A percentile compares a stretch with the other conserved stretches of the same genome.
Conservation (phyloP, 805 yeast species). For the Candida coleopterorum region DNA sequence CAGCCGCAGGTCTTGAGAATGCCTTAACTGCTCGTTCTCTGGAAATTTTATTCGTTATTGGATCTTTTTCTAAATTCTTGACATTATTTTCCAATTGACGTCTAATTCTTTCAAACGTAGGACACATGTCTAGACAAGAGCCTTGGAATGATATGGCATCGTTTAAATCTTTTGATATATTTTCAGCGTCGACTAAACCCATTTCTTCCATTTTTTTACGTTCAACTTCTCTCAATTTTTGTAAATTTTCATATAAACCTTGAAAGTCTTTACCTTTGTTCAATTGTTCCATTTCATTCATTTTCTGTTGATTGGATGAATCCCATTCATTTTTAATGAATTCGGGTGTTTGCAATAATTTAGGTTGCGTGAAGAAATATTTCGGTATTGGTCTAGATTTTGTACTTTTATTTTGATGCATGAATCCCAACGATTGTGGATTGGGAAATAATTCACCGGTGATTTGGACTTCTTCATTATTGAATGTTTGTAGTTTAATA, state of each 20-base stretch:
- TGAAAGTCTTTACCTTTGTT: slow-evolving; percentile 54
- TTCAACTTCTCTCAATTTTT: slow-evolving; percentile 68
- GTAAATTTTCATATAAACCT: slow-evolving; percentile 70
- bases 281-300: slow-evolving; percentile 48
- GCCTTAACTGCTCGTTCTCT: slow-evolving; percentile 73
- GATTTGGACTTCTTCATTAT: slow-evolving; percentile 15
- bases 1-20: slow-evolving; percentile 95
- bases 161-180: slow-evolving; percentile 71
- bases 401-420: slow-evolving; percentile 7
- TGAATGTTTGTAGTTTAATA: slow-evolving; percentile 15
- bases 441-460: slow-evolving; percentile 29
- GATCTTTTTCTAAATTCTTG: slow-evolving; percentile 68
- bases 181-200: slow-evolving; percentile 85
- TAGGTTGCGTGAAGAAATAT: slow-evolving; percentile 31
- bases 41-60: slow-evolving; percentile 49
- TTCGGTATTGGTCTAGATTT: slow-evolving; percentile 29
- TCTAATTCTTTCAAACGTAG: slow-evolving; percentile 84
- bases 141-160: slow-evolving; percentile 90
- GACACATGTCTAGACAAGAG: slow-evolving; percentile 92
- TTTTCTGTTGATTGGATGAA: slow-evolving; percentile 56
- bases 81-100: slow-evolving; percentile 86
- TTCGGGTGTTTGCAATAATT: slow-evolving; percentile 28
- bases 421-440: slow-evolving; percentile 29
- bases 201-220: slow-evolving; percentile 71
- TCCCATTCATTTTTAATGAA: slow-evolving; percentile 62